Evolutionary conservation across 257 asterid genomes (phyloP).

Genomic region (Rehmannia glutinosa): DNA sequence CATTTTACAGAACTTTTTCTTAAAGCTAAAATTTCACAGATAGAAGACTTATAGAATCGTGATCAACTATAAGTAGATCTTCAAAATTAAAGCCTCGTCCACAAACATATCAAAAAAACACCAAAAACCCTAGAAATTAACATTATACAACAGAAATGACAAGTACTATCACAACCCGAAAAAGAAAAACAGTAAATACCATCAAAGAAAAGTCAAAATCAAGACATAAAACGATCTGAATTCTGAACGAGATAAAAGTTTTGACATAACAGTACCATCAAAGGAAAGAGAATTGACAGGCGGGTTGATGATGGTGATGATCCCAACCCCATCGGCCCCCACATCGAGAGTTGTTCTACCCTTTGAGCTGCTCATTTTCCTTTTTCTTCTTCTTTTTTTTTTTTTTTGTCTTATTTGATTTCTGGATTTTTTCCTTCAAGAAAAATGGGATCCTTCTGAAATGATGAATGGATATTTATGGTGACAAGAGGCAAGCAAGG

Average conservation of each 20-base stretch:
- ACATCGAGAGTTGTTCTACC: slow-evolving; percentile 82
- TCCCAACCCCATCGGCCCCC: slow-evolving; percentile 90
- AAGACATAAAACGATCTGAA: slow-evolving; percentile 5
- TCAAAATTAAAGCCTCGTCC: background rate
- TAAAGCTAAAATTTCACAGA: background rate
- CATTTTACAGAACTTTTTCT: background rate
- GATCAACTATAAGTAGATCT: slow-evolving; percentile 12
- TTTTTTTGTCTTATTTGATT: background rate
- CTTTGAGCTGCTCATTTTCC: slow-evolving; percentile 38
- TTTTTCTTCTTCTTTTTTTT: background rate
- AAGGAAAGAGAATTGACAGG: slow-evolving; percentile 96
- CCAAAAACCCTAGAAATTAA: background rate
- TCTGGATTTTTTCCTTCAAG: background rate
- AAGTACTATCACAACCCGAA: background rate
- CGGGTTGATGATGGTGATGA: slow-evolving; percentile 89
- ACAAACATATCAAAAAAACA: background rate
- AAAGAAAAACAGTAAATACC: background rate
- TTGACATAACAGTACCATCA: slow-evolving; percentile 55
- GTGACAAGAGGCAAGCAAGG: slow-evolving; percentile 6
- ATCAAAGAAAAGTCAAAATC: slow-evolving; percentile 6
- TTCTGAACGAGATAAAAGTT: background rate
- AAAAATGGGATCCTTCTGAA: background rate
- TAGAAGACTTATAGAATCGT: background rate
- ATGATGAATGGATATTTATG: slow-evolving; percentile 11
- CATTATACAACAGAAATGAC: background rate